Conservation (phyloP, 73 alveolate species). For the Tetrahymena malaccensis region DNA sequence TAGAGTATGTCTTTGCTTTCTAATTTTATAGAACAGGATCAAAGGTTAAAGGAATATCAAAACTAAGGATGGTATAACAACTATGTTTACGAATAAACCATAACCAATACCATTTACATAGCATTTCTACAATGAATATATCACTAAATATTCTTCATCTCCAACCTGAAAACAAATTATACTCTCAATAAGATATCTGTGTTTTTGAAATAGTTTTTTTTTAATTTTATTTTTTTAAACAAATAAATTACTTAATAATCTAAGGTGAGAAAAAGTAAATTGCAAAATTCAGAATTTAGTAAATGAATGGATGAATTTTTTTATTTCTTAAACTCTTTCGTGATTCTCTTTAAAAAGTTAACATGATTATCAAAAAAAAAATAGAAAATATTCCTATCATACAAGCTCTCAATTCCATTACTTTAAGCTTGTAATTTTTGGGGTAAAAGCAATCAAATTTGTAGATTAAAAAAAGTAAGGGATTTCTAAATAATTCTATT, state of each 20-base stretch:
- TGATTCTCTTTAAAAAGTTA: not conserved
- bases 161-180: not conserved
- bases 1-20: not conserved
- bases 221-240: not conserved
- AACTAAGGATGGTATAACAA: not conserved
- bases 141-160: not conserved
- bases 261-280: not conserved
- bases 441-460: not conserved
- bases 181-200: not conserved
- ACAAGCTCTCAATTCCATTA: not conserved
- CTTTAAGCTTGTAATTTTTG: not conserved
- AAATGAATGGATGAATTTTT: not conserved
- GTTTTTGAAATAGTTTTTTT: not conserved
- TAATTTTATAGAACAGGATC: not conserved
- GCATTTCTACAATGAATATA: not conserved
- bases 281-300: not conserved
- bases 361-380: not conserved
- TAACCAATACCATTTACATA: not conserved
- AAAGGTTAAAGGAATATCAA: not conserved
- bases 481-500: not conserved
- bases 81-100: not conserved
- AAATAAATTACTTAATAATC: not conserved
- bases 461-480: not conserved
- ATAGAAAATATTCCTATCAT: not conserved
- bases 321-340: not conserved